phyloP scores from a whole-genome alignment of 2,329 filamentous ascomycete species.

The Botryosphaeria dothidea region DNA sequence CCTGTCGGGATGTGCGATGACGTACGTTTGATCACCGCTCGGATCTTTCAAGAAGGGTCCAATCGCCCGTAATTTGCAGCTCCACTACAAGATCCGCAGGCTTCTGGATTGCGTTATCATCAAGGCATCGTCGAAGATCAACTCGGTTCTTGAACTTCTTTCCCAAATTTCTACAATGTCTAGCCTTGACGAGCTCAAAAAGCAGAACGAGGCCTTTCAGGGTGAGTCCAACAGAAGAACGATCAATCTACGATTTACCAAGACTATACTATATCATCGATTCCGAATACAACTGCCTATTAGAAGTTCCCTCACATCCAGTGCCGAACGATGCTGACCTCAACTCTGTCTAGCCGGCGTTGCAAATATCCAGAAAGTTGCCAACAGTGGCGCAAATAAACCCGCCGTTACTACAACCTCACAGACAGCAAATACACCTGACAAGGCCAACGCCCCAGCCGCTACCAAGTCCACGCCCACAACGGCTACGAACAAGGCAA shows the following conservation, averaged over 20 bases:
- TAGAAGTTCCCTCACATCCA: too few species aligned
- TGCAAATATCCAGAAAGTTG: conserved; percentile 30
- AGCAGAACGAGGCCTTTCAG: conserved; percentile 44
- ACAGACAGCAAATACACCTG: conserved; percentile 24
- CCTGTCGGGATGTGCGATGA: conserved; percentile 11
- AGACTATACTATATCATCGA: too few species aligned
- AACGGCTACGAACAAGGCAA: neutral
- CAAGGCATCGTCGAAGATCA: neutral
- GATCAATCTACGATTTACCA: too few species aligned
- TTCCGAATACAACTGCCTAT: too few species aligned
- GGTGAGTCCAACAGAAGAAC: conserved; percentile 29
- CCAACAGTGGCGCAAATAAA: conserved; percentile 26
- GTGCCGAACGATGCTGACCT: conserved; percentile 10
- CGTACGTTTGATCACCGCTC: conserved; percentile 1
- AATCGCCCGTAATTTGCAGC: neutral
- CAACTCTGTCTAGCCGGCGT: conserved; percentile 28
- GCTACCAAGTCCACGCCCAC: conserved; percentile 19
- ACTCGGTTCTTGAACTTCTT: neutral
- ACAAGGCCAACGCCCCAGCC: conserved; percentile 17
- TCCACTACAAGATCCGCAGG: neutral
- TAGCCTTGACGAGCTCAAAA: conserved; percentile 39
- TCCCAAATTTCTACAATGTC: conserved; percentile 18
- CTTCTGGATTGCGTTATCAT: neutral
- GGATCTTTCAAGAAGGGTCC: conserved; percentile 5
- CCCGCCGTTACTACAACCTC: conserved; percentile 24